Percentiles rank a stretch among this genome's conserved stretches.
Evolutionary conservation across 1,284 basidiomycete genomes (phyloP).

Genomic region (Golubevia sp.): DNA sequence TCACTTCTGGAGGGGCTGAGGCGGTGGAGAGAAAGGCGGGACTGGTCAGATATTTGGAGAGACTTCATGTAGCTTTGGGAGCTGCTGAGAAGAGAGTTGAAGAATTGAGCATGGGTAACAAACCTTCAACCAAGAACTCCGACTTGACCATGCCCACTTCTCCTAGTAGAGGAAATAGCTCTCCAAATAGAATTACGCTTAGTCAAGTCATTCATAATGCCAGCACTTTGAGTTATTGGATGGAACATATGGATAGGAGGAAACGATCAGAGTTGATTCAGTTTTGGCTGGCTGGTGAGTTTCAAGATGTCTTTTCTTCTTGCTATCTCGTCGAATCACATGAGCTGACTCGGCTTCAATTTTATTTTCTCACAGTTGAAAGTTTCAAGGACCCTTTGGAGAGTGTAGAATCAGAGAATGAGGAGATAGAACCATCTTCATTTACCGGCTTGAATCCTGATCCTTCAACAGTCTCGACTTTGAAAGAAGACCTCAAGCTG

Average conservation of each 20-base stretch:
- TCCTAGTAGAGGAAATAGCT: too few species aligned
- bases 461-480: constrained; percentile 67
- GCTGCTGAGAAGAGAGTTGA: not conserved
- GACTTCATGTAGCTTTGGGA: not conserved
- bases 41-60: not conserved
- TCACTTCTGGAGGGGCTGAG: not conserved
- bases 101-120: not conserved
- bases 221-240: constrained; percentile 87
- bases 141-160: not conserved
- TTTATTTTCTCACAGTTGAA: too few species aligned
- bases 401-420: not conserved
- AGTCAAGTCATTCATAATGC: constrained; percentile 79
- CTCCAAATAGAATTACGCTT: constrained; percentile 14
- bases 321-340: too few species aligned
- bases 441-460: constrained; percentile 2
- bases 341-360: too few species aligned
- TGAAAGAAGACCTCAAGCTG: constrained; percentile 82
- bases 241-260: constrained; percentile 95
- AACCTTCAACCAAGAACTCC: not conserved
- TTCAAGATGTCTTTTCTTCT: too few species aligned
- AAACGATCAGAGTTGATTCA: constrained; percentile 83
- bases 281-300: constrained; percentile 95
- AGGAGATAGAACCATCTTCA: constrained; percentile 18
- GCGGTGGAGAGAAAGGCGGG: not conserved
- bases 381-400: constrained; percentile 96